phyloP scores from a whole-genome alignment of 2,329 filamentous ascomycete species.

The Helotiales sp. region DNA sequence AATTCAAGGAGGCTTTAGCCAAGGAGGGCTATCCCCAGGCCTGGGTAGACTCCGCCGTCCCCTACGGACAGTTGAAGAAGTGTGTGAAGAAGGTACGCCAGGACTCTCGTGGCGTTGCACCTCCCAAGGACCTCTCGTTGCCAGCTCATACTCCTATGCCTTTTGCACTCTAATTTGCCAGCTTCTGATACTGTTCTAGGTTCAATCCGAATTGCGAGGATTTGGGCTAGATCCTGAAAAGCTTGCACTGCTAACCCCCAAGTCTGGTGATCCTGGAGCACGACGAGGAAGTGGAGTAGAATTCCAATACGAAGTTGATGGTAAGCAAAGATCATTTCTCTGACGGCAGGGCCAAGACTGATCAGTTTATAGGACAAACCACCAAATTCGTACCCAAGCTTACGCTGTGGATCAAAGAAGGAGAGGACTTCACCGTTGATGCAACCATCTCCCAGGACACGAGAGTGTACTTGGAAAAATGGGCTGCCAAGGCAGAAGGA shows the following conservation, averaged over 20 bases:
- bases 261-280: neutral
- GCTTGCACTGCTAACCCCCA: conserved; percentile 59
- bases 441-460: conserved; percentile 60
- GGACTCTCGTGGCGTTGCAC: neutral
- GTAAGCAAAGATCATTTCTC: conserved; percentile 33
- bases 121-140: neutral
- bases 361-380: conserved; percentile 33
- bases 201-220: conserved; percentile 62
- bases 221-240: conserved; percentile 74
- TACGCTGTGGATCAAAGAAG: conserved; percentile 66
- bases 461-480: conserved; percentile 59
- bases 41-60: conserved; percentile 74
- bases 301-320: conserved; percentile 57
- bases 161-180: neutral
- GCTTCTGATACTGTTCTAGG: conserved; percentile 5
- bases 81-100: conserved; percentile 73
- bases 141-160: neutral
- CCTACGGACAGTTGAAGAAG: conserved; percentile 84
- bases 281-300: conserved; percentile 29
- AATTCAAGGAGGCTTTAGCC: conserved; percentile 69
- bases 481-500: conserved; percentile 36
- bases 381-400: conserved; percentile 65
- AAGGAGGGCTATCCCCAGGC: conserved; percentile 73
- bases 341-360: neutral
- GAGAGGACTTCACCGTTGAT: conserved; percentile 66